A percentile compares a stretch with the other conserved stretches of the same genome.
Evolutionary conservation across 305 asterid genomes (phyloP).

Genomic region (Ilex paraguariensis): DNA sequence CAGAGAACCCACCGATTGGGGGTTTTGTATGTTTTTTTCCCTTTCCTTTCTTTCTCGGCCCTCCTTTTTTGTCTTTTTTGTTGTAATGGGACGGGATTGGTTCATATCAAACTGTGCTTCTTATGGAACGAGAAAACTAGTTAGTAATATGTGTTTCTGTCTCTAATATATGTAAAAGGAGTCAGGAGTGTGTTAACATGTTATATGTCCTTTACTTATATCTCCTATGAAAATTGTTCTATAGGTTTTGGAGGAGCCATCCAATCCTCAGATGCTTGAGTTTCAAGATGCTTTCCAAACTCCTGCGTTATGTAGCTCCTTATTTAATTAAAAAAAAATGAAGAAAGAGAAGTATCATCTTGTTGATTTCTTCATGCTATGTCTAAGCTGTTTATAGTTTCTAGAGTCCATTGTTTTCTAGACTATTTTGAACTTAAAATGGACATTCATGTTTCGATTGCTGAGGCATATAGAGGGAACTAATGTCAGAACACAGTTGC

Average conservation of each 20-base stretch:
- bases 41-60: not conserved
- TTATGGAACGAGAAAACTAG: no score
- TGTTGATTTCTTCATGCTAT: not conserved
- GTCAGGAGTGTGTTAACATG: no score
- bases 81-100: not conserved
- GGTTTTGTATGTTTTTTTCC: slow-evolving; percentile 52
- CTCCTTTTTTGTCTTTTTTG: not conserved
- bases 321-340: not conserved
- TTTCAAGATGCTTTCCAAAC: slow-evolving; percentile 64
- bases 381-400: not conserved
- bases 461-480: not conserved
- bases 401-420: not conserved
- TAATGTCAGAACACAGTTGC: no score
- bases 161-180: no score
- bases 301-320: slow-evolving; percentile 55
- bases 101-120: not conserved
- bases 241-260: slow-evolving; percentile 64
- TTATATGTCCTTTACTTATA: no score
- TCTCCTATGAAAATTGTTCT: not conserved
- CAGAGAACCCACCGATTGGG: slow-evolving; percentile 62
- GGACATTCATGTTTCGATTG: not conserved
- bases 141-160: no score
- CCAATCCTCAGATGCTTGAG: slow-evolving; percentile 44
- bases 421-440: not conserved
- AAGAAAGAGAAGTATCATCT: not conserved